phyloP scores from a whole-genome alignment of 1,284 basidiomycete species.

The Austropuccinia psidii region DNA sequence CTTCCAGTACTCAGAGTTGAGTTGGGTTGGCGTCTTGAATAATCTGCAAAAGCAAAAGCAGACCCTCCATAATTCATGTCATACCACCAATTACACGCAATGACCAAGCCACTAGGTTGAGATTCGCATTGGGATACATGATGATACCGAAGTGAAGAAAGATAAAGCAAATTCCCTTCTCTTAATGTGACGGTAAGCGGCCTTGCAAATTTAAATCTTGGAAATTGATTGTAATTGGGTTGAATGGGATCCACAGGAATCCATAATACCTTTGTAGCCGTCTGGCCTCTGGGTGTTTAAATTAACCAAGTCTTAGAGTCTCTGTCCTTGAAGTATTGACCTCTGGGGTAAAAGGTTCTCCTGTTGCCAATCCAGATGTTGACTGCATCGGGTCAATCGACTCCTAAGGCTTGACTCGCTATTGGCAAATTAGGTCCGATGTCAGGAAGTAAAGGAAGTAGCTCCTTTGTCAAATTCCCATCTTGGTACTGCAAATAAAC shows the following conservation, averaged over 20 bases:
- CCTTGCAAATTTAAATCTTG: slow-evolving; percentile 52
- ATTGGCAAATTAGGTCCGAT: slow-evolving; percentile 62
- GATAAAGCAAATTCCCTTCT: slow-evolving; percentile 72
- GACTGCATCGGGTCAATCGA: slow-evolving; percentile 63
- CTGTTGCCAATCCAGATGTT: slow-evolving; percentile 82
- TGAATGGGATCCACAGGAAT: slow-evolving; percentile 42
- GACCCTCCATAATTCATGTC: no score
- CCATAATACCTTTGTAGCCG: no score
- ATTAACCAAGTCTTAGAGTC: no score
- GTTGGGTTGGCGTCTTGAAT: no score
- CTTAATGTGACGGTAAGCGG: slow-evolving; percentile 61
- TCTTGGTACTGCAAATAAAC: slow-evolving; percentile 82
- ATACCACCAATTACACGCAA: slow-evolving; percentile 37
- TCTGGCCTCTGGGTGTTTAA: no score
- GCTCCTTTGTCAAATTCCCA: slow-evolving; percentile 69
- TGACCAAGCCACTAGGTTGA: slow-evolving; percentile 2
- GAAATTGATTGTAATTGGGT: slow-evolving; percentile 34
- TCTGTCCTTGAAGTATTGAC: no score
- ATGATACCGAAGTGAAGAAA: slow-evolving; percentile 87
- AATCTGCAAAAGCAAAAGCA: no score
- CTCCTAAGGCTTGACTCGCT: slow-evolving; percentile 70
- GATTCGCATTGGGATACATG: slow-evolving; percentile 57
- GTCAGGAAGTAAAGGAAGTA: slow-evolving; percentile 57
- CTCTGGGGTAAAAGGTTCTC: no score
- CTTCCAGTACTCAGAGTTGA: no score